A percentile compares a stretch with the other conserved stretches of the same genome.
Evolutionary conservation across 352 stramenopile genomes (phyloP).

Genomic region (Paralagenidium karlingii): DNA sequence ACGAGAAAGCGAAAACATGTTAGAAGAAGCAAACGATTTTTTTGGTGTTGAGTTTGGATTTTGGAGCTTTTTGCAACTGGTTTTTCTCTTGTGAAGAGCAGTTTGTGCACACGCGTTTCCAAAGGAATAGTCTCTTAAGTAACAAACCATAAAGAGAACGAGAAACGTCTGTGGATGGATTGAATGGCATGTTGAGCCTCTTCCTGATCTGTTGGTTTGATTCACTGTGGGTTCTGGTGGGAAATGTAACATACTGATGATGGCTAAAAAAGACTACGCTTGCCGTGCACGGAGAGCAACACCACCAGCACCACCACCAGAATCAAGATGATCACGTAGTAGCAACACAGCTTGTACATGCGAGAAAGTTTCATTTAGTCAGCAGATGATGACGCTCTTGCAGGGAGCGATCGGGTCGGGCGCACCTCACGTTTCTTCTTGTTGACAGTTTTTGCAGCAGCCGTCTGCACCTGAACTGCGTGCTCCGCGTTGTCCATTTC

Average conservation of each 20-base stretch:
- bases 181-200: slow-evolving; percentile 2
- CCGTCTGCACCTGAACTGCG: neutral
- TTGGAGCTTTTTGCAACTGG: neutral
- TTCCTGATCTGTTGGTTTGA: slow-evolving; percentile 2
- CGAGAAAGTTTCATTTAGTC: too few species aligned
- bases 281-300: slow-evolving; percentile 31
- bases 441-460: neutral
- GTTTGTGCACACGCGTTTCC: neutral
- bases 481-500: slow-evolving; percentile 22
- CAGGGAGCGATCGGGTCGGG: too few species aligned
- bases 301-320: slow-evolving; percentile 31
- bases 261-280: too few species aligned
- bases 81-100: neutral
- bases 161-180: slow-evolving; percentile 12
- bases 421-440: neutral
- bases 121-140: neutral
- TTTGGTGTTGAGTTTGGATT: neutral
- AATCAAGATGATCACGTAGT: slow-evolving; percentile 48
- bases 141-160: slow-evolving; percentile 1
- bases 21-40: neutral
- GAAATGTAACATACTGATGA: too few species aligned
- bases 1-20: neutral
- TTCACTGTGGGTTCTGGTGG: too few species aligned
- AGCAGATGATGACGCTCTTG: too few species aligned
- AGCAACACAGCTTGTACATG: slow-evolving; percentile 19